Evolutionary conservation across 371 early-diverging fungal genomes (phyloP), one percentile per base, ranked within the genome.

Genomic region (Rhizopus microsporus): DNA sequence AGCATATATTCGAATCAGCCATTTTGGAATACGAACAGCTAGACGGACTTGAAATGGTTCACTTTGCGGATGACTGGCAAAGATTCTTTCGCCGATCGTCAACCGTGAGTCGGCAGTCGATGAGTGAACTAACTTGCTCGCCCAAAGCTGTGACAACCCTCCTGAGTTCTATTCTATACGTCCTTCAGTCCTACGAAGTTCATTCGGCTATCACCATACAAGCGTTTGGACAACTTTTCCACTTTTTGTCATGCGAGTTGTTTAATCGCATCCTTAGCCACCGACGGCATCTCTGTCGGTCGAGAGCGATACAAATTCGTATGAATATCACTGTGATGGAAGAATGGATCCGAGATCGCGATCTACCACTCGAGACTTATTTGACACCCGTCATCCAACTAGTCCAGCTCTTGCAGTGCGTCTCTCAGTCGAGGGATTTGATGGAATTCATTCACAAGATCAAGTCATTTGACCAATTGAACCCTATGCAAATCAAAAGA

Each of bases 201-300:
- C 94, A 89, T 60, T 85, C 83, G 32, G 72, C 74, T n/a, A 83
- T 94, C 49, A 74, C 84, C 17, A 79, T 85, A 51, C 89, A 92
- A 39, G 72, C 86, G 2, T 60, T 93, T 31, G 74, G 77, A 9
- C 93, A 94, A 61, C 61, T 93, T 23, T 77, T 93, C 60, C 83
- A 91, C 64, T 89, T 80, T 60, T 60, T 93, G 13, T 83, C 88
- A 13, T 78, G 85, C 54, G 90, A 90, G 64, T 52, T 91, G 31
- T 93, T 95, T 70, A 95, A 95, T 65, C 83, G 83, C 3, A 88
- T 97, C 63, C 67, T 95, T 50, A 76, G 78, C 6, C 84, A 80
- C 62, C 84, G 87, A 52, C 84, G 85, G 42, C 88, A 87, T 50
- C 80, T 91, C 61, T 88, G 87, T 57, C 88, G 95, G 7, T 84